Evolutionary conservation across 2,329 filamentous ascomycete species (phyloP).

Genomic region (Lachnellula cervina): DNA sequence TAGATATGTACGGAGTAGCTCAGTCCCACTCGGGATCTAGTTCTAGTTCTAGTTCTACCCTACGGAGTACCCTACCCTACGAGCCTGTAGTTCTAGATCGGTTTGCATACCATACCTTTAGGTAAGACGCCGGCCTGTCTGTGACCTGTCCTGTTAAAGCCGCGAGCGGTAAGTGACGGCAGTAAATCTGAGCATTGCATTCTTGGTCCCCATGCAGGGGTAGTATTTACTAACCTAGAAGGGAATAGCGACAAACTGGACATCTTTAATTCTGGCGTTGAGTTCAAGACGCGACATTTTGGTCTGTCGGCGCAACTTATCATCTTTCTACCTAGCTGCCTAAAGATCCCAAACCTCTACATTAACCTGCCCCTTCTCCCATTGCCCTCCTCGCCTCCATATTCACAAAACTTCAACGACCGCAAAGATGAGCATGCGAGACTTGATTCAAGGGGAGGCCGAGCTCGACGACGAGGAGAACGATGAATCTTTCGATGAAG

Average conservation of each 20-base stretch:
- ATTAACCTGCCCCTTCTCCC: conserved; percentile 2
- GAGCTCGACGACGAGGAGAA: conserved; percentile 82
- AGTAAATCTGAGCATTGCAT: too few species aligned
- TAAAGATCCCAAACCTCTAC: conserved; percentile 2
- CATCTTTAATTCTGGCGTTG: neutral
- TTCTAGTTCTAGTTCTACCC: too few species aligned
- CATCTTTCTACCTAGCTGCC: neutral
- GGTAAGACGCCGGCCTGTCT: too few species aligned
- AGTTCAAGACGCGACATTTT: neutral
- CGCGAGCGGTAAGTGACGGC: too few species aligned
- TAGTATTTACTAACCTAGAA: neutral
- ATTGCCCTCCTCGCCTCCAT: neutral
- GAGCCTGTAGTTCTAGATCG: too few species aligned
- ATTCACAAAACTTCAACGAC: conserved; percentile 1
- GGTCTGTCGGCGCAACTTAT: neutral
- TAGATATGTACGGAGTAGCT: too few species aligned
- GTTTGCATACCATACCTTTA: too few species aligned
- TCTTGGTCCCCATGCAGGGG: too few species aligned
- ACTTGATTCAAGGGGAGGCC: conserved; percentile 80
- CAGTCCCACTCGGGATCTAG: too few species aligned
- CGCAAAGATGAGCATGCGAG: conserved; percentile 62
- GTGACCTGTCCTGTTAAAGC: too few species aligned
- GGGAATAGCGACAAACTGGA: neutral
- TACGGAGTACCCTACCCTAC: too few species aligned
- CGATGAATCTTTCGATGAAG: conserved; percentile 77